phyloP scores from a whole-genome alignment of 2,329 filamentous ascomycete species.

The Thermoascus crustaceus region DNA sequence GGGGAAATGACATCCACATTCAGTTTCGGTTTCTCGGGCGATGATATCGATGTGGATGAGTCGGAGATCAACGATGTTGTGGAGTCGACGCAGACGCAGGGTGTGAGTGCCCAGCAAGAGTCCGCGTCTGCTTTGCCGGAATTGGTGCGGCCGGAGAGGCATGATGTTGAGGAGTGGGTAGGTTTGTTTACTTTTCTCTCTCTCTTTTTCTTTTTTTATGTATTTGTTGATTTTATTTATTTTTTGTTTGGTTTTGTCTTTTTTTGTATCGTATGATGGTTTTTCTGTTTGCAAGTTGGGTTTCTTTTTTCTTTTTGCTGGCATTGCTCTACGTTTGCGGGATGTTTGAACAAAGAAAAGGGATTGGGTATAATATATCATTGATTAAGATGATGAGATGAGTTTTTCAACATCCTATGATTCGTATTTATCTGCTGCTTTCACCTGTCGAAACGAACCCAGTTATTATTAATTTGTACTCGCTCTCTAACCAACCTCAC shows the following conservation, averaged over 20 bases:
- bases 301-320: no score
- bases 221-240: background rate
- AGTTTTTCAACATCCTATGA: no score
- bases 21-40: conserved; percentile 51
- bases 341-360: no score
- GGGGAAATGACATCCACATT: conserved; percentile 33
- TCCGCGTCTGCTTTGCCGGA: no score
- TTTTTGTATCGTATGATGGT: no score
- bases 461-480: background rate
- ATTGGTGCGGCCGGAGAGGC: conserved; percentile 30
- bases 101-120: background rate
- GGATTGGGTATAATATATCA: no score
- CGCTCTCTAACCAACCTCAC: background rate
- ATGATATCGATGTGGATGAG: conserved; percentile 48
- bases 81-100: conserved; percentile 4
- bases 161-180: conserved; percentile 43
- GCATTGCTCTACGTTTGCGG: no score
- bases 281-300: no score
- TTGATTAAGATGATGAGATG: no score
- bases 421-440: no score
- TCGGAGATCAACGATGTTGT: conserved; percentile 18
- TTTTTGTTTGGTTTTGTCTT: no score
- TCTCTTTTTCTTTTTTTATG: background rate
- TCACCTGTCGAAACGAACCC: no score
- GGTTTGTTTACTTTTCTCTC: conserved; percentile 18